Conservation (phyloP, 2,329 filamentous ascomycete species). For the Sarocladium strictum region DNA sequence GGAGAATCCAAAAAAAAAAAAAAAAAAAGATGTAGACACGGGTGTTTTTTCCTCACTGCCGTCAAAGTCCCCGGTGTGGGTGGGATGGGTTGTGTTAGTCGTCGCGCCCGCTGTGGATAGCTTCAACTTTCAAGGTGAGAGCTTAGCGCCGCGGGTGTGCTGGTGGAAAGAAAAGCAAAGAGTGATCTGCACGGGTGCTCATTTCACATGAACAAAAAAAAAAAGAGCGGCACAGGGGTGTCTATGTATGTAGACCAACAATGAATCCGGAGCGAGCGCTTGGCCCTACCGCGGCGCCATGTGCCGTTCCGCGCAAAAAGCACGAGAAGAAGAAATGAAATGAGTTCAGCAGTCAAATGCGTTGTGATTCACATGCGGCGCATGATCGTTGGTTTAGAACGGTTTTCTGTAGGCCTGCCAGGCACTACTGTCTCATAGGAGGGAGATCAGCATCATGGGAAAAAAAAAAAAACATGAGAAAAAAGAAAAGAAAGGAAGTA, state of each 20-base stretch:
- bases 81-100: neutral
- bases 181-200: neutral
- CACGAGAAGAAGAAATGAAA: neutral
- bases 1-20: no score
- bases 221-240: neutral
- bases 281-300: no score
- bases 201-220: neutral
- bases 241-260: no score
- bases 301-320: no score
- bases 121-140: neutral
- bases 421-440: no score
- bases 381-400: neutral
- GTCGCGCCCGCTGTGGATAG: neutral
- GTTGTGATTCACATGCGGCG: neutral
- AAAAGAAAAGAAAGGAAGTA: neutral
- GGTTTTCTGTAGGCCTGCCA: no score
- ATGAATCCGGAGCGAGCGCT: no score
- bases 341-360: neutral
- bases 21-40: no score
- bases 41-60: no score
- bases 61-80: neutral
- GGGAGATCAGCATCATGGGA: no score
- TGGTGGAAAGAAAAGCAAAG: neutral
- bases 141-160: neutral
- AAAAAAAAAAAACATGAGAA: no score